phyloP scores from a whole-genome alignment of 352 stramenopile genomes.

The Plasmopara muralis region DNA sequence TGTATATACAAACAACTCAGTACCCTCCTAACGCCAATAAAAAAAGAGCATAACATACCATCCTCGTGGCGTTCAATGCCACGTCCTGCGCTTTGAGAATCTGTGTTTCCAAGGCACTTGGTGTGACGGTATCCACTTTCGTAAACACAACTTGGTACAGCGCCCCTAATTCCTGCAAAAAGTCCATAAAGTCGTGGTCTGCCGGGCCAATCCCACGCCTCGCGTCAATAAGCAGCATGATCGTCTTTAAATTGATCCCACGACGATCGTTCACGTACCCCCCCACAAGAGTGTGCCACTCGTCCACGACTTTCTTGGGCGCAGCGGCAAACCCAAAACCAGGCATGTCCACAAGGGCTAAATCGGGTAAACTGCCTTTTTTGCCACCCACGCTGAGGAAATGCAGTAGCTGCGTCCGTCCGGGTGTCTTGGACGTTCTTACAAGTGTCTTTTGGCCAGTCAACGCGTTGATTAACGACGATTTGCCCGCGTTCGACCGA shows the following conservation, averaged over 20 bases:
- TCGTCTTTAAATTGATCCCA: slow-evolving; percentile 62
- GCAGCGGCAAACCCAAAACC: slow-evolving; percentile 82
- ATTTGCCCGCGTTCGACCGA: slow-evolving; percentile 87
- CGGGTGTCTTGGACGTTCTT: slow-evolving; percentile 81
- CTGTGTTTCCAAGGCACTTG: slow-evolving; percentile 37
- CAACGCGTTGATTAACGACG: slow-evolving; percentile 83
- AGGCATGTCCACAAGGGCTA: slow-evolving; percentile 81
- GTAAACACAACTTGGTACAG: slow-evolving; percentile 89
- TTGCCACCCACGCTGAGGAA: slow-evolving; percentile 81
- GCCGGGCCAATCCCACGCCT: slow-evolving; percentile 66
- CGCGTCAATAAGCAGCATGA: slow-evolving; percentile 75
- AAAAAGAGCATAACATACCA: slow-evolving; percentile 26
- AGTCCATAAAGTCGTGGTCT: slow-evolving; percentile 86
- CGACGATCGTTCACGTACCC: slow-evolving; percentile 65
- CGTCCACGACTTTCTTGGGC: slow-evolving; percentile 61
- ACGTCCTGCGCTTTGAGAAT: slow-evolving; percentile 46
- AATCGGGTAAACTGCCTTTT: slow-evolving; percentile 50
- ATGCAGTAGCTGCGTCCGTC: slow-evolving; percentile 71
- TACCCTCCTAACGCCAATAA: not conserved
- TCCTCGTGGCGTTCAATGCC: slow-evolving; percentile 38
- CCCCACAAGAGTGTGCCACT: slow-evolving; percentile 76
- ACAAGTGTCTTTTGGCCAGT: slow-evolving; percentile 57
- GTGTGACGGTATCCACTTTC: slow-evolving; percentile 72
- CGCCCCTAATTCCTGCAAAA: slow-evolving; percentile 70
- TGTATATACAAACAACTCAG: not conserved